Percentiles rank a stretch among this genome's conserved stretches.
Conservation (phyloP, 345 rosid genomes). For the Streptanthus diversifolius region DNA sequence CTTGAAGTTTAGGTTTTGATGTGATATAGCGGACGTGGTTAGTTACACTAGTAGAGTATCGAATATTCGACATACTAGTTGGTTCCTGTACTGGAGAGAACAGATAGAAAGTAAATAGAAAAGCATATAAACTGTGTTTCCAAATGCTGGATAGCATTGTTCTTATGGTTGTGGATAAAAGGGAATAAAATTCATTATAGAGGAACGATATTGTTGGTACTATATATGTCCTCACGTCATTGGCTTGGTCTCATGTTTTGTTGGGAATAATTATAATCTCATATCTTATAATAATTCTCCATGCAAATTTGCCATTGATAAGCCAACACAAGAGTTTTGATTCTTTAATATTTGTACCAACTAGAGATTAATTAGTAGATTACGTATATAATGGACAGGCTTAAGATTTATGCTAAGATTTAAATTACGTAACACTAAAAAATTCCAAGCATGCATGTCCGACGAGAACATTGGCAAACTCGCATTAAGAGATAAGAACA, state of each 20-base stretch:
- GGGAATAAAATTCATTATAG: conserved; percentile 10
- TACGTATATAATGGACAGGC: background rate
- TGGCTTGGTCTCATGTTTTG: background rate
- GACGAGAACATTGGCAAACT: background rate
- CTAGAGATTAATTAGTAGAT: background rate
- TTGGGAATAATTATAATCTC: background rate
- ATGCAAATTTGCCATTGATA: conserved; percentile 5
- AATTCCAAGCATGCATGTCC: background rate
- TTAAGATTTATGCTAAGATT: background rate
- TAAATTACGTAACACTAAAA: background rate
- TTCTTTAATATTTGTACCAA: conserved; percentile 19
- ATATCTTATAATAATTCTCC: background rate
- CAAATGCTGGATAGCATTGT: conserved; percentile 23
- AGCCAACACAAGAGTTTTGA: conserved; percentile 15
- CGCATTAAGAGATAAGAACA: too few species aligned
- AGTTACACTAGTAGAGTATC: conserved; percentile 6
- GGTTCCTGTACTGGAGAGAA: background rate
- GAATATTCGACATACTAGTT: conserved; percentile 7
- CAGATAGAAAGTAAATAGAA: background rate
- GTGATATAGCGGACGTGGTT: background rate
- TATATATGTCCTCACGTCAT: conserved; percentile 6
- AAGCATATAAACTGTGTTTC: conserved; percentile 19
- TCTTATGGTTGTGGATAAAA: conserved; percentile 15
- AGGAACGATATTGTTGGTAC: conserved; percentile 16
- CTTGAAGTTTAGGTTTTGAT: background rate